These are phyloP conservation scores for Umbelopsis sp. DNA, from an alignment of 192 early-diverging fungal genomes.

Conservation along the genomic window DNA sequence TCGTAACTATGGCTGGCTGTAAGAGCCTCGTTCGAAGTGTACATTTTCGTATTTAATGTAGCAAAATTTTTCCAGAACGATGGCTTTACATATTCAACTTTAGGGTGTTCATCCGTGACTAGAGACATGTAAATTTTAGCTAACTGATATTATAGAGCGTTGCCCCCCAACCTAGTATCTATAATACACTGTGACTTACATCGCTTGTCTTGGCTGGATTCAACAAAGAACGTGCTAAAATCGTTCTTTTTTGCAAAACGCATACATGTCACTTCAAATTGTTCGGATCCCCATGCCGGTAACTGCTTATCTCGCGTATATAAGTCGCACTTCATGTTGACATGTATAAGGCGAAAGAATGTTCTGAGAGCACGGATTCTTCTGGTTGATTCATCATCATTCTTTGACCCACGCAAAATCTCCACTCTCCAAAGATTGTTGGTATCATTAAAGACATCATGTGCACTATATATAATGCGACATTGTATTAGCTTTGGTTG, in stretches of 20 bases:
- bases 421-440: conserved; percentile 93
- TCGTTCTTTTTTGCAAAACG: conserved; percentile 66
- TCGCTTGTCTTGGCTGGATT: conserved; percentile 54
- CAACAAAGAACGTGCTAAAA: conserved; percentile 76
- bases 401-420: conserved; percentile 58
- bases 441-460: conserved; percentile 71
- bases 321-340: conserved; percentile 73
- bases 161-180: too few species aligned
- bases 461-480: conserved; percentile 42
- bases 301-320: conserved; percentile 76
- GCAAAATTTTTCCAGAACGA: conserved; percentile 85
- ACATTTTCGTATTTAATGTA: conserved; percentile 88
- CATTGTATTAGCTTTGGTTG: neutral
- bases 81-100: conserved; percentile 63
- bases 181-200: neutral
- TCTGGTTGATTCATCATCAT: conserved; percentile 46
- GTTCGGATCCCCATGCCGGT: conserved; percentile 91
- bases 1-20: conserved; percentile 94
- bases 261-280: conserved; percentile 93
- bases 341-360: conserved; percentile 77
- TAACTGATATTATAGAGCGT: too few species aligned
- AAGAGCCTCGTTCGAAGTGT: conserved; percentile 81
- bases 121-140: neutral
- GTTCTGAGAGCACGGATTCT: conserved; percentile 63
- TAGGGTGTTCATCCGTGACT: conserved; percentile 56